Base-by-base conservation (phyloP, 73 alveolate species). In the Paramecium bursaria region DNA sequence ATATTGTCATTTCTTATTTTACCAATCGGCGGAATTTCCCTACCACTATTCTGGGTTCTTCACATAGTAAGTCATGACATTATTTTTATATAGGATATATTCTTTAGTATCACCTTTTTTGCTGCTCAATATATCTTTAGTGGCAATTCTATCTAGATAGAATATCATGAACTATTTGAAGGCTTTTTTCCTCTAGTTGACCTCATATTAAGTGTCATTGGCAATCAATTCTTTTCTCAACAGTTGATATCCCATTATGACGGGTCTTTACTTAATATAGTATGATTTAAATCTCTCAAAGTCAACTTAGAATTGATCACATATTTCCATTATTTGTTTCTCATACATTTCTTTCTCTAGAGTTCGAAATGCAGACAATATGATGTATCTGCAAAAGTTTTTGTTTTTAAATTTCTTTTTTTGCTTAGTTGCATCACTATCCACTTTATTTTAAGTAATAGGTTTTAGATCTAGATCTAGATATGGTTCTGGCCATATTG, bases 301-400 rank as follows among this genome's bases (percentile, higher is more conserved):
- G 13, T 15, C 21, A 2, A 67, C 46, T 17, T 0, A 14, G 14
- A 21, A 42, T n/a, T 67, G 0, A 67, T 29, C 6, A n/a, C 82
- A 67, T 0, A 67, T 67, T 11, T 31, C 82, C 50, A 22, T 0
- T 31, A 67, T 19, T 11, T 25, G 14, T 19, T 35, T 46, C 22
- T 25, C 14, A 17, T 39, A 67, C 44, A 21, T 11, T 31, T 42
- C 0, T 39, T 67, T 67, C 44, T 67, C 82, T 15, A 67, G 19
- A 19, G 82, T 67, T 2, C 82, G n/a, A 42, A 67, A 22, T 0
- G 17, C 60, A 39, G 33, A 67, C 22, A 67, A 19, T 0, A 67
- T 0, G 7, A 67, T 67, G 44, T 67, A 67, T 67, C 82, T 67
- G 44, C 82, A 67, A 19, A 11, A 67, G 25, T 57, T 67, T 42